Evolutionary conservation across 139 green algal genomes (phyloP).

Genomic region (Spirogloea muscicola): DNA sequence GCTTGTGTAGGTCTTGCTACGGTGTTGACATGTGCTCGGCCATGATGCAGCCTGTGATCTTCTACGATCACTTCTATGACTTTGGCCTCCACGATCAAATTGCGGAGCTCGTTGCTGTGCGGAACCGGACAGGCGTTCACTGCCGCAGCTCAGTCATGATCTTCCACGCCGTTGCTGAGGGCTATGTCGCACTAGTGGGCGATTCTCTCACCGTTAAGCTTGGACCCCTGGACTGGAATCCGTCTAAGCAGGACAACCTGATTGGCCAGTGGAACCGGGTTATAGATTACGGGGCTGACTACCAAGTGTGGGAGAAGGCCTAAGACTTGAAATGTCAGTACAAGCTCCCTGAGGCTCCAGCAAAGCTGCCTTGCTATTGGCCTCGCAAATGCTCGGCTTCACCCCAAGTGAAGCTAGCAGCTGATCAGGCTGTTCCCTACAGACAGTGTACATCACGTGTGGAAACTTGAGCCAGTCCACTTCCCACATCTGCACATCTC

Average conservation of each 20-base stretch:
- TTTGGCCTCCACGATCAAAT: constrained; percentile 43
- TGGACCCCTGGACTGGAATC: constrained; percentile 36
- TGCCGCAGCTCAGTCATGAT: constrained; percentile 52
- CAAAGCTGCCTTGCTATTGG: no score
- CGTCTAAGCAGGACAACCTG: constrained; percentile 33
- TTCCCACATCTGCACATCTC: no score
- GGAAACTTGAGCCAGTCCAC: no score
- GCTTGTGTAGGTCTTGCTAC: no score
- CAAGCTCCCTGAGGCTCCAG: no score
- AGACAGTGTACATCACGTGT: no score
- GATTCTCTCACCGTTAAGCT: constrained; percentile 40
- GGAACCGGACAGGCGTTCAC: constrained; percentile 47
- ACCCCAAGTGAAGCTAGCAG: no score
- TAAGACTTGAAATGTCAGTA: no score
- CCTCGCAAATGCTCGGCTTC: no score
- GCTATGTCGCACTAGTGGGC: constrained; percentile 57
- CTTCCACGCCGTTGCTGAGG: constrained; percentile 34
- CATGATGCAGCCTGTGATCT: constrained; percentile 52
- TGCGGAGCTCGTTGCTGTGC: constrained; percentile 47
- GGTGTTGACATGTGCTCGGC: no score
- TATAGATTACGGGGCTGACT: constrained; percentile 26
- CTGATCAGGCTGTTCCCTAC: no score
- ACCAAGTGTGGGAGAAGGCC: constrained; percentile 20
- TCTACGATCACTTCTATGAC: constrained; percentile 60
- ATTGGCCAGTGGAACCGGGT: constrained; percentile 20